A percentile compares a stretch with the other conserved stretches of the same genome.
Evolutionary conservation across 2,329 filamentous ascomycete species (phyloP).

Genomic region (Cladophialophora bantiana): DNA sequence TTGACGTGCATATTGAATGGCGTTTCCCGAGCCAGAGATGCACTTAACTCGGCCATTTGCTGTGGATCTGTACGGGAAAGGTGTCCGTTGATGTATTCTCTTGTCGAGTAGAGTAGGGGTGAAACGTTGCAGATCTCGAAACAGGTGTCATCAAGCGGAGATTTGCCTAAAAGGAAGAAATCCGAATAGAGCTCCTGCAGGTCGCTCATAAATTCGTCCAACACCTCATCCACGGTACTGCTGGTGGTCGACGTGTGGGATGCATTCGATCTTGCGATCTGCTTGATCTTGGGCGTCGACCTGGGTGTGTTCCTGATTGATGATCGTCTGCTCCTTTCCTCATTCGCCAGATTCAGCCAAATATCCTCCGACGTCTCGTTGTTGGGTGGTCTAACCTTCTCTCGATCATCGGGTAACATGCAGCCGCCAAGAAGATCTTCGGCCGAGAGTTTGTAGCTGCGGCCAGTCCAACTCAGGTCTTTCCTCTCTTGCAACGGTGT

Average conservation of each 20-base stretch:
- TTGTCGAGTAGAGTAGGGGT: slow-evolving; percentile 37
- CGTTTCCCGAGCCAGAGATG: slow-evolving; percentile 32
- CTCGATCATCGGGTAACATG: slow-evolving; percentile 31
- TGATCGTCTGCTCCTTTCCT: slow-evolving; percentile 33
- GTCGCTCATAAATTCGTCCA: slow-evolving; percentile 40
- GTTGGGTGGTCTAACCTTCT: background rate
- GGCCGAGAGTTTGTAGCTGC: slow-evolving; percentile 34
- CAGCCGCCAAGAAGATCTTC: slow-evolving; percentile 40
- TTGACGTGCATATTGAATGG: slow-evolving; percentile 40
- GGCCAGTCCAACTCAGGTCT: slow-evolving; percentile 16
- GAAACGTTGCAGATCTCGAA: slow-evolving; percentile 46
- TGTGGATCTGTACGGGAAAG: slow-evolving; percentile 39
- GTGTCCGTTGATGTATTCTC: slow-evolving; percentile 43
- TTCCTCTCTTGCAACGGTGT: slow-evolving; percentile 23
- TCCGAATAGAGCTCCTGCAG: slow-evolving; percentile 42
- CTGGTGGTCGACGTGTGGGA: slow-evolving; percentile 27
- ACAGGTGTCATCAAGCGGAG: slow-evolving; percentile 38
- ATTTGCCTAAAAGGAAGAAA: slow-evolving; percentile 42
- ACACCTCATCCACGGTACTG: slow-evolving; percentile 36
- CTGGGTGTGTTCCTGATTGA: slow-evolving; percentile 20
- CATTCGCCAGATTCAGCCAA: slow-evolving; percentile 39
- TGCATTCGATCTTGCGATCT: slow-evolving; percentile 20
- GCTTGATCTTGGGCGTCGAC: slow-evolving; percentile 23
- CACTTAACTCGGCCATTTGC: slow-evolving; percentile 36
- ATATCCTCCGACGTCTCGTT: slow-evolving; percentile 34